Evolutionary conservation across 306 rosid genomes (phyloP), one percentile per base, ranked within the genome.

Genomic region (Inga laurina): DNA sequence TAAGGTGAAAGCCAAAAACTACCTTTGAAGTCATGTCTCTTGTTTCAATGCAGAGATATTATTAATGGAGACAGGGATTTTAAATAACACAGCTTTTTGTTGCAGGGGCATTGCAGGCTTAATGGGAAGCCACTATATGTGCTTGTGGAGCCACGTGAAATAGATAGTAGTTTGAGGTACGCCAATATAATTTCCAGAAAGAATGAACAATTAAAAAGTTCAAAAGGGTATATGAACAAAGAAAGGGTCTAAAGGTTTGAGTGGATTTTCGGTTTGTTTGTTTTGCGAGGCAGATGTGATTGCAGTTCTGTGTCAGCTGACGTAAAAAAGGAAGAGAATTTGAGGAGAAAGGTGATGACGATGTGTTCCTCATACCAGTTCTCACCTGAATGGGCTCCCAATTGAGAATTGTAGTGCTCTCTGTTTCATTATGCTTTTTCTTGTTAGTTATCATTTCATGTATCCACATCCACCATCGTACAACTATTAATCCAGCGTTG

Each of bases 71-170:
- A 3, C 4, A 0, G 14, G 9, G 64, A 0, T 57, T 57, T 56
- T 59, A 3, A 59, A n/a, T 22, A 30, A 64, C 34, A 13, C 32
- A 72, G 77, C 7, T 5, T 72, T 64, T 35, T 37, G 30, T 82
- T 85, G 77, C 93, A 92, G 97, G 97, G 89, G 81, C 87, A 91
- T 7, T 24, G 91, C 83, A 88, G 88, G 86, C 89, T 94, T 37
- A 82, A 85, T 72, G 95, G 98, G 61, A 94, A 91, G 78, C 97
- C 97, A 57, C 88, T 94, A 30, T 94, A 92, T 69, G 87, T 88
- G 56, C 95, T 92, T 39, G 90, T 94, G 79, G 97, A 91, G 89
- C 98, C 98, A 35, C 91, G 97, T 2, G 72, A 85, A 81, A 49
- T 86, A 10, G 90, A 90, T 71, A 59, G 72, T 75, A 76, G 86